Percentiles rank a stretch among this genome's conserved stretches.
These are phyloP conservation scores for Phytophthora fragariaefolia DNA, from an alignment of 352 stramenopile genomes.

Conservation along the genomic window DNA sequence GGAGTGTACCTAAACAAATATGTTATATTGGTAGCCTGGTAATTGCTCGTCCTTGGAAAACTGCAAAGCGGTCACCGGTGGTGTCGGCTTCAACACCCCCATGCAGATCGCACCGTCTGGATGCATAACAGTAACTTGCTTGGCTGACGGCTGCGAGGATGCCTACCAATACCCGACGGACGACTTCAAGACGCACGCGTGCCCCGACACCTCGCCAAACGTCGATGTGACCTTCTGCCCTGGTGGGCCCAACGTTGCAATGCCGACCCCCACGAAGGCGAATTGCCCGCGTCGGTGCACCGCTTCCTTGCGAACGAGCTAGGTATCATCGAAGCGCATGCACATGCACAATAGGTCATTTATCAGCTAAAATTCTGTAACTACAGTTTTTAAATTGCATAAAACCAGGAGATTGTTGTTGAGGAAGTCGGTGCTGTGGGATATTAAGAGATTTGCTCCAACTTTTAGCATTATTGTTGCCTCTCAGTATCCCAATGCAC, in stretches of 20 bases:
- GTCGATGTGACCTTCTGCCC: constrained; percentile 53
- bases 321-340: not conserved
- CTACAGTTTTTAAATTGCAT: too few relatives aligned
- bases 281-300: constrained; percentile 30
- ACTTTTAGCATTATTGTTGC: too few relatives aligned
- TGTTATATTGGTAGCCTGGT: constrained; percentile 30
- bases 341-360: constrained; percentile 1
- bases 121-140: constrained; percentile 46
- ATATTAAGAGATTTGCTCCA: too few relatives aligned
- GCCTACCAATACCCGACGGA: constrained; percentile 53
- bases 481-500: too few relatives aligned
- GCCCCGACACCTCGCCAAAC: constrained; percentile 39
- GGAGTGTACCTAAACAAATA: not conserved
- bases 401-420: too few relatives aligned
- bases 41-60: constrained; percentile 46
- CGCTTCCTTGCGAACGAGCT: constrained; percentile 22
- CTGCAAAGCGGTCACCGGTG: constrained; percentile 49
- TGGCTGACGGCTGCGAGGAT: constrained; percentile 42
- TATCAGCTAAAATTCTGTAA: constrained; percentile 10
- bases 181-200: constrained; percentile 51
- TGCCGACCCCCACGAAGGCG: constrained; percentile 35
- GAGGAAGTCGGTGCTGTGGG: too few relatives aligned
- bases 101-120: constrained; percentile 53
- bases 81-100: constrained; percentile 53
- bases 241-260: constrained; percentile 12